phyloP scores from a whole-genome alignment of 1,284 basidiomycete genomes.

The Blastosporella zonata region DNA sequence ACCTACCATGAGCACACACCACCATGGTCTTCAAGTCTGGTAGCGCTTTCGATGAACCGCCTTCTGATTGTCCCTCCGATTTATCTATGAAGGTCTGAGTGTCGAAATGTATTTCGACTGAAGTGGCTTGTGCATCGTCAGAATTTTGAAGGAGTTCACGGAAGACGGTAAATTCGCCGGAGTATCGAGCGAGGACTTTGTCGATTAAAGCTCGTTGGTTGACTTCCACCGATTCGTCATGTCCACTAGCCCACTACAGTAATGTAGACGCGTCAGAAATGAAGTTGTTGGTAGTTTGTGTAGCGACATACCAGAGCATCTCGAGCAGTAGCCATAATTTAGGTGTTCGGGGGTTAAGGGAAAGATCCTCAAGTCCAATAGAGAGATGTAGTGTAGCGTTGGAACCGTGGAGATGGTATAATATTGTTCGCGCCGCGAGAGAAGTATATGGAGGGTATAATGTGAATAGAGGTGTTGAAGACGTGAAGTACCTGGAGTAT shows the following conservation, averaged over 20 bases:
- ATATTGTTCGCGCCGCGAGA: background rate
- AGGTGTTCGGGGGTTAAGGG: background rate
- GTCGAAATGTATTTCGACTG: slow-evolving; percentile 82
- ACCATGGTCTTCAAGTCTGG: slow-evolving; percentile 63
- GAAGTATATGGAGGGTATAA: too few relatives aligned
- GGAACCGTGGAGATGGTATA: background rate
- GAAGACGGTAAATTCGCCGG: slow-evolving; percentile 92
- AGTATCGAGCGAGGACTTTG: slow-evolving; percentile 92
- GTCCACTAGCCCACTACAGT: slow-evolving; percentile 65
- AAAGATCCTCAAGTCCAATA: background rate
- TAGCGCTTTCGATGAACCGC: slow-evolving; percentile 21
- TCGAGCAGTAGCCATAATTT: slow-evolving; percentile 11
- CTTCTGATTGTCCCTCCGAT: slow-evolving; percentile 7
- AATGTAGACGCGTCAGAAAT: background rate
- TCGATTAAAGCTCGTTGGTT: slow-evolving; percentile 94
- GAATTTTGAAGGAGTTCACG: slow-evolving; percentile 93
- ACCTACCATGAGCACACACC: slow-evolving; percentile 21
- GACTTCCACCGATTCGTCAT: slow-evolving; percentile 87
- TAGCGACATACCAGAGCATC: slow-evolving; percentile 15
- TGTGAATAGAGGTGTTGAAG: too few relatives aligned
- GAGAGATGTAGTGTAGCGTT: background rate
- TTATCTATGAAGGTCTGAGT: slow-evolving; percentile 53
- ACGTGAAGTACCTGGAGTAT: background rate
- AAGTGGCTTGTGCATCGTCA: slow-evolving; percentile 85
- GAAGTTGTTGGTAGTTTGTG: background rate